Base-by-base conservation (phyloP, 2,329 filamentous ascomycete species). In the Calonectria pauciramosa region DNA sequence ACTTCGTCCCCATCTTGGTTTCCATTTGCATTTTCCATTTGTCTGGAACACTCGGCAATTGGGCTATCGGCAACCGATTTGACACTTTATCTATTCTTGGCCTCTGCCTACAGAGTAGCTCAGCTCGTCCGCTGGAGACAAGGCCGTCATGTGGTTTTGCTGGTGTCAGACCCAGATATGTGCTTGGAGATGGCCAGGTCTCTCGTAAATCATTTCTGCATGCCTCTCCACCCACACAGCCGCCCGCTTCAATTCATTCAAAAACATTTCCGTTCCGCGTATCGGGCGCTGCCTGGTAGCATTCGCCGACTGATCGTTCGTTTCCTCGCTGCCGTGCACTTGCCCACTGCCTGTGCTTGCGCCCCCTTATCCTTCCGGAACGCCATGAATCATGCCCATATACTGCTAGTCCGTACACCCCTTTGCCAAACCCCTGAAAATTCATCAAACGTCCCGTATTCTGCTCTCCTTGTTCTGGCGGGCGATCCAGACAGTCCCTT, bases 271-370 rank as follows among this genome's bases (percentile, higher is more conserved):
- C 60, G 36, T 65, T 56, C 49, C 72, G 52, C 64, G 63, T 68
- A 51, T 65, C 38, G 41, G 67, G 23, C 63, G 64, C 54, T 47
- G 10, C 34, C 44, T 54, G 7, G 52, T 34, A 54, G 26, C 68
- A 59, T 66, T 59, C 67, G 16, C 68, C 56, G 56, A 60, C 56
- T 38, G 26, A 64, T 54, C 44, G 54, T 68, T 64, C 41, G 34
- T 72, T 30, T 41, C 30, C 47, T 54, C 44, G 52, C 56, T 52
- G 72, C 72, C 67, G 41, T 74, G 80, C 78, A 81, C 79, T 81
- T 81, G 80, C 80, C 80, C 65, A 81, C 80, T 81, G 80, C 80
- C 80, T 80, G 79, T 80, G 80, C 79, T 64, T 72, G 73, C 68
- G 63, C 68, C 52, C 52, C 47, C 63, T 59, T 59, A 60, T 52